Evolutionary conservation across 1,284 basidiomycete species (phyloP).

Genomic region (Polyporus tsugae): DNA sequence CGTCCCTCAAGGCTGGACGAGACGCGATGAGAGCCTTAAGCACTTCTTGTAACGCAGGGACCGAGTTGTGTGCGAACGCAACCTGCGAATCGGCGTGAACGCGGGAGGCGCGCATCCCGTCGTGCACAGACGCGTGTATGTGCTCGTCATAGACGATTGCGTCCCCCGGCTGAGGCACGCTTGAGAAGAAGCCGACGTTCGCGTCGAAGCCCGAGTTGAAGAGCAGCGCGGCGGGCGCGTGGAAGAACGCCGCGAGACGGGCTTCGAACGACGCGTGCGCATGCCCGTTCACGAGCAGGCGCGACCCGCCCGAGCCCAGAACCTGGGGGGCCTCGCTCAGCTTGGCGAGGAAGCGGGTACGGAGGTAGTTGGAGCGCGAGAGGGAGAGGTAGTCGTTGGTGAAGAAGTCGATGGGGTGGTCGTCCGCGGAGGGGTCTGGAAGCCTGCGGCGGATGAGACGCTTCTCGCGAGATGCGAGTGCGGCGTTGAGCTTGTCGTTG

Average conservation of each 20-base stretch:
- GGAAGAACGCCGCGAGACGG: slow-evolving; percentile 73
- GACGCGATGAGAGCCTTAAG: slow-evolving; percentile 51
- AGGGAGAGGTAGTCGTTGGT: slow-evolving; percentile 97
- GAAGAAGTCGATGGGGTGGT: slow-evolving; percentile 74
- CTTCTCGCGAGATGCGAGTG: slow-evolving; percentile 68
- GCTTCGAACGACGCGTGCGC: slow-evolving; percentile 76
- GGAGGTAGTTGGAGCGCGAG: slow-evolving; percentile 65
- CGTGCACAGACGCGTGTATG: slow-evolving; percentile 93
- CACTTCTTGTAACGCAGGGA: slow-evolving; percentile 53
- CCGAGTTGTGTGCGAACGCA: slow-evolving; percentile 80
- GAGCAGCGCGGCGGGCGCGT: slow-evolving; percentile 74
- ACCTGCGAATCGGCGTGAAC: slow-evolving; percentile 50
- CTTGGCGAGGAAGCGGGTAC: slow-evolving; percentile 62
- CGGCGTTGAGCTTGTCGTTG: slow-evolving; percentile 50
- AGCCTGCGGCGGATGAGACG: slow-evolving; percentile 70
- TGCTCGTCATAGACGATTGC: slow-evolving; percentile 87
- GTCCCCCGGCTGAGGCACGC: slow-evolving; percentile 84
- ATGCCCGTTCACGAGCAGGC: slow-evolving; percentile 85
- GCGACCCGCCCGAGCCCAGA: slow-evolving; percentile 89
- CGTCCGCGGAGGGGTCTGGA: slow-evolving; percentile 54
- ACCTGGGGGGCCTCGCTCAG: slow-evolving; percentile 63
- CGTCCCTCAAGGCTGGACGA: slow-evolving; percentile 45
- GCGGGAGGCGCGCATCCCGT: slow-evolving; percentile 83
- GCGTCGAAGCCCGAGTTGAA: slow-evolving; percentile 98
- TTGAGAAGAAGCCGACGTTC: slow-evolving; percentile 89